Evolutionary conservation across 1,284 basidiomycete genomes (phyloP), one percentile per base, ranked within the genome.

Genomic region (Leccinum solheimii): DNA sequence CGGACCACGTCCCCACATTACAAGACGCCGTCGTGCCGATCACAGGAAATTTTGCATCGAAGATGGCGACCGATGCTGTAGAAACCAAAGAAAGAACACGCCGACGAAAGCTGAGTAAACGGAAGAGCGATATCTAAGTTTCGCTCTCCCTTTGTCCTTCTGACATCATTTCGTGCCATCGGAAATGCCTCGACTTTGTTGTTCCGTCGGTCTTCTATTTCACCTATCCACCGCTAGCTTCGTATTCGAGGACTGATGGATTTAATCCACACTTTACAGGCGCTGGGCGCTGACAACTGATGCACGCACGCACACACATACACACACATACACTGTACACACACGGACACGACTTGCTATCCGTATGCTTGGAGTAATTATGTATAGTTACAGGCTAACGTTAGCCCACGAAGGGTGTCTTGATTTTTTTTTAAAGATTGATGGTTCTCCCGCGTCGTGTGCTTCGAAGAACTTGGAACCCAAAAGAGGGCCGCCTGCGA

Each of bases 101-200:
- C 63, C 71, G 74, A 57, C 72, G 72, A 70, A 75, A 52, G 63
- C 59, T 73, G 63, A 73, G 74, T 66, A 74, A 74, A 67, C 75
- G 72, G 67, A 74, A 67, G 65, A 58, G 57, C 58, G 64, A 72
- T 64, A 58, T 55, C 58, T 71, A 56, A 74, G 58, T 62, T 73
- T 61, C 55, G 59, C 43, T 49, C 58, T 50, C 53, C 51, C 61
- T 68, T 56, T 40, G 40, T 49, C 56, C 56, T 58, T 36, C 40
- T 55, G 52, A 61, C 56, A 62, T 62, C 55, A 60, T 58, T 52
- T 27, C 50, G 49, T 21, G 26, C 36, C 58, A 36, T 62, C 64
- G 66, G 70, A 75, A 62, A 75, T 72, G 54, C 61, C 56, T 57
- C 64, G 59, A 55, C 57, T 61, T 61, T 51, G 56, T 67, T 48